Conservation (phyloP, 2,329 filamentous ascomycete species). For the Ceratocystis diversiconidia region DNA sequence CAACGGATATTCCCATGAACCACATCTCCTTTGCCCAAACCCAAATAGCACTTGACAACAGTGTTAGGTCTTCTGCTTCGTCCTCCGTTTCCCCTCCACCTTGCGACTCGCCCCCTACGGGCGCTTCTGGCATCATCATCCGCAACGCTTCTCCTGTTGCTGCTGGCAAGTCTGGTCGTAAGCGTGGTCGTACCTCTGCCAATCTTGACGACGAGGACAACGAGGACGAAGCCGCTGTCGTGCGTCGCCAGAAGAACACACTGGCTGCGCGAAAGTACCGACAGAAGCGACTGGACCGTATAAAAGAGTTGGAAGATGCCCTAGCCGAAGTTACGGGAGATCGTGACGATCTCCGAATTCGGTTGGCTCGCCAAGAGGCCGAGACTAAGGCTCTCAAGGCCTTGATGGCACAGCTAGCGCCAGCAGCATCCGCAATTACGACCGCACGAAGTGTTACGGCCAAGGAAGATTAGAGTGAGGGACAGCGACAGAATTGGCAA, state of each 20-base stretch:
- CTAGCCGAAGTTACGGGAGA: slow-evolving; percentile 46
- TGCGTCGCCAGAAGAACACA: slow-evolving; percentile 47
- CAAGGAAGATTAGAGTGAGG: not conserved
- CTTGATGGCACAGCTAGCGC: slow-evolving; percentile 26
- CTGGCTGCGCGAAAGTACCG: slow-evolving; percentile 58
- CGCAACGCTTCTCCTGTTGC: not conserved
- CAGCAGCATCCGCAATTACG: not conserved
- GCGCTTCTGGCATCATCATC: not conserved
- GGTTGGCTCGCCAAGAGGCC: slow-evolving; percentile 49
- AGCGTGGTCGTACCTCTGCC: slow-evolving; percentile 11
- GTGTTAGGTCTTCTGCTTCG: not conserved
- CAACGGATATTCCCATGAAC: slow-evolving; percentile 4
- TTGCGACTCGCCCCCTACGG: not conserved
- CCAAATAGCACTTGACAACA: slow-evolving; percentile 1
- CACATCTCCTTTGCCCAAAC: slow-evolving; percentile 4
- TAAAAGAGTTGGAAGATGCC: slow-evolving; percentile 45
- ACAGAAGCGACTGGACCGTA: slow-evolving; percentile 54
- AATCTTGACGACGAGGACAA: slow-evolving; percentile 13
- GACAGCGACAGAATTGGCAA: not conserved
- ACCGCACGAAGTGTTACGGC: not conserved
- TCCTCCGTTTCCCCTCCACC: slow-evolving; percentile 9
- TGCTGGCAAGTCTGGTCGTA: not conserved
- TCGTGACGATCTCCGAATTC: slow-evolving; percentile 47
- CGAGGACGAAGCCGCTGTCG: slow-evolving; percentile 13
- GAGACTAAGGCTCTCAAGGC: slow-evolving; percentile 47